These are phyloP conservation scores for Hemerocallis citrina DNA, from an alignment of 106 monocot genomes.

Conservation along the genomic window DNA sequence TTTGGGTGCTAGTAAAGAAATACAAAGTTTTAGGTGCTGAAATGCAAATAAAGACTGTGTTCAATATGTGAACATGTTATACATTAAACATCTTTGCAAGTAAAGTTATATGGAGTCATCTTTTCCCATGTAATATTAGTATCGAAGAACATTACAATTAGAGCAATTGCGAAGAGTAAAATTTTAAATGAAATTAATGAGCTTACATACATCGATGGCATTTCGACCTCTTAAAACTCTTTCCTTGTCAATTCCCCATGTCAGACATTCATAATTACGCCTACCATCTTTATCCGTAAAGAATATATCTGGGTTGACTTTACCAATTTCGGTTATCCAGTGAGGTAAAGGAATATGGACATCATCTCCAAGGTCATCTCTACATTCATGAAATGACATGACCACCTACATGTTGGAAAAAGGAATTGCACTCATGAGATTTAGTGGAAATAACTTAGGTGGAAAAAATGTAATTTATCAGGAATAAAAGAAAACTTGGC, in stretches of 20 bases:
- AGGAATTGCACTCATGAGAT: conserved; percentile 6
- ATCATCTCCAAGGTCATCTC: conserved; percentile 90
- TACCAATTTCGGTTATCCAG: conserved; percentile 83
- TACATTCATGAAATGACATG: conserved; percentile 99
- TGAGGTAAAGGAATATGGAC: conserved; percentile 70
- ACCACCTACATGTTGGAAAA: conserved; percentile 51
- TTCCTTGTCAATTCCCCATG: conserved; percentile 96
- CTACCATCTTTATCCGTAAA: conserved; percentile 80
- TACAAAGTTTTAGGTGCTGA: too few relatives aligned
- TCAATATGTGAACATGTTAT: too few relatives aligned
- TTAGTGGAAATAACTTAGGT: conserved; percentile 1
- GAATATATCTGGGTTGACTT: conserved; percentile 77
- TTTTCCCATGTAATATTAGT: neutral
- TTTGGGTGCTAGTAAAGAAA: too few relatives aligned
- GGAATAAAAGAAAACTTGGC: neutral
- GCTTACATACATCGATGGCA: conserved; percentile 68
- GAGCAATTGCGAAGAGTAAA: neutral
- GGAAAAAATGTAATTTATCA: neutral
- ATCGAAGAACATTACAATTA: neutral
- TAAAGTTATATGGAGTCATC: neutral
- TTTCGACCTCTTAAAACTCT: conserved; percentile 81
- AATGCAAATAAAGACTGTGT: too few relatives aligned
- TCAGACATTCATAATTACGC: conserved; percentile 64
- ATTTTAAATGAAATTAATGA: neutral
- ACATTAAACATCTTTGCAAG: too few relatives aligned